Percentiles rank a stretch among this genome's conserved stretches.
phyloP scores from a whole-genome alignment of 2,329 filamentous ascomycete species.

The Colletotrichum somersetense region DNA sequence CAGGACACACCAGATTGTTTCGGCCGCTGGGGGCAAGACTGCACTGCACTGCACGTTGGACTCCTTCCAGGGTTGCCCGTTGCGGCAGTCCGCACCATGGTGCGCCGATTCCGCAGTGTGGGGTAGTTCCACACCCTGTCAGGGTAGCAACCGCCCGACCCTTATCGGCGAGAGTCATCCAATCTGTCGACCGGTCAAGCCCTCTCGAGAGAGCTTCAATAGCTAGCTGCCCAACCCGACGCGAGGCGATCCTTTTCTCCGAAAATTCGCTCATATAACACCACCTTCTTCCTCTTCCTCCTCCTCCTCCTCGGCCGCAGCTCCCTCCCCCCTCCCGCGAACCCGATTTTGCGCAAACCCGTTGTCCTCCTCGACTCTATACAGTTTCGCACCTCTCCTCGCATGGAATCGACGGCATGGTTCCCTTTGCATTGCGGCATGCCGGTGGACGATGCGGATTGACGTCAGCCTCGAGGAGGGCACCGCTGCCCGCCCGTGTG shows the following conservation, averaged over 20 bases:
- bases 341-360: background rate
- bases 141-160: conserved; percentile 37
- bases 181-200: conserved; percentile 32
- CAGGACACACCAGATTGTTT: conserved; percentile 1
- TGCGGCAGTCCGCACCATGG: conserved; percentile 39
- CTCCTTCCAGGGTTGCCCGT: conserved; percentile 34
- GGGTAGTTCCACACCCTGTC: conserved; percentile 40
- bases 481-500: background rate
- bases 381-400: conserved; percentile 9
- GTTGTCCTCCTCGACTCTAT: background rate
- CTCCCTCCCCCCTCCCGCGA: background rate
- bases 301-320: background rate
- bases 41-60: conserved; percentile 4
- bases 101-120: conserved; percentile 42
- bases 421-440: conserved; percentile 60
- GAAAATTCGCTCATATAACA: conserved; percentile 36
- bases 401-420: conserved; percentile 59
- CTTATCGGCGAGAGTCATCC: conserved; percentile 40
- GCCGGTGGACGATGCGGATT: conserved; percentile 57
- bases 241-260: background rate
- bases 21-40: background rate
- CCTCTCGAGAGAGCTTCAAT: conserved; percentile 36
- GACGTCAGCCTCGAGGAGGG: conserved; percentile 41
- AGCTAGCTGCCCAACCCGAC: conserved; percentile 39
- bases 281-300: background rate